phyloP scores from a whole-genome alignment of 2,329 filamentous ascomycete genomes.

The Xylaria sp. region DNA sequence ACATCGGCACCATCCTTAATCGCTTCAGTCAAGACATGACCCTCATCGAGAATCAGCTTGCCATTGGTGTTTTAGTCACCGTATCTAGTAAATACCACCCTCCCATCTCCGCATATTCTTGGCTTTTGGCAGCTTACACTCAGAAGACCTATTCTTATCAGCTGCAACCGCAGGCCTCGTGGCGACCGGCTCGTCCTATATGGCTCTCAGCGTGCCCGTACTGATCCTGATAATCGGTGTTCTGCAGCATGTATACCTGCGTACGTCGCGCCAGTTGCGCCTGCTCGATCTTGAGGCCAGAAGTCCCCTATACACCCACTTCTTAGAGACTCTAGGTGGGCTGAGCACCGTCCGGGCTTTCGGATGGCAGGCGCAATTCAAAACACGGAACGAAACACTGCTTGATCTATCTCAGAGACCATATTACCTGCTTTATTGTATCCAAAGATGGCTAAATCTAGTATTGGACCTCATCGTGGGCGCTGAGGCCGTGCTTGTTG shows the following conservation, averaged over 20 bases:
- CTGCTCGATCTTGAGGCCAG: neutral
- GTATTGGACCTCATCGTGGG: constrained; percentile 2
- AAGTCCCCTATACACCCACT: neutral
- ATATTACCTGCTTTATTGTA: neutral
- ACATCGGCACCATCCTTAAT: no score
- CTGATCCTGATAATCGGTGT: neutral
- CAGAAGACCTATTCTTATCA: no score
- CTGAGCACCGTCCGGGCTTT: constrained; percentile 7
- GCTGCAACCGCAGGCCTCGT: no score
- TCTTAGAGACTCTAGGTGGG: neutral
- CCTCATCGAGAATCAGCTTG: no score
- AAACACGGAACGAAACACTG: neutral
- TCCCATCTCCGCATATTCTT: no score
- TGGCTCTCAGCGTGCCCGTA: no score
- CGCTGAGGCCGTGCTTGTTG: neutral
- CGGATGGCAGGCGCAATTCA: neutral
- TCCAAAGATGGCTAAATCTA: constrained; percentile 14
- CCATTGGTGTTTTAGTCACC: neutral
- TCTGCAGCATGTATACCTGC: neutral
- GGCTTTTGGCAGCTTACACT: no score
- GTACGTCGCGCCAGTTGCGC: neutral
- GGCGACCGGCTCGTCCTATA: no score
- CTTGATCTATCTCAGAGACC: constrained; percentile 1
- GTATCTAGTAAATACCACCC: no score
- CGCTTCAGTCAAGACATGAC: no score